Conservation (phyloP, 2,329 filamentous ascomycete genomes). For the Rhytidhysteron rufulum region DNA sequence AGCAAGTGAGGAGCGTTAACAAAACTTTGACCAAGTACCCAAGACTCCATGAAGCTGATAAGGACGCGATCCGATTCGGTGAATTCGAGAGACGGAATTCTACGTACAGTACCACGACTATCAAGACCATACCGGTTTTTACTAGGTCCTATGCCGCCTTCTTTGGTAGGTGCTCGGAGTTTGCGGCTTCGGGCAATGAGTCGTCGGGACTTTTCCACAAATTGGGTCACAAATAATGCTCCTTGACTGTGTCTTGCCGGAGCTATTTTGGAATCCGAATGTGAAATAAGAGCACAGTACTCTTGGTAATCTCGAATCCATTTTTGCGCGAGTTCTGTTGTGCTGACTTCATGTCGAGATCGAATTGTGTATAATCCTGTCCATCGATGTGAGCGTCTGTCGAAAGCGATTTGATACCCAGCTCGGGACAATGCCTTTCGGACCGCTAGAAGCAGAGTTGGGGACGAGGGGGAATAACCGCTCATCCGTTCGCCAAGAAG, state of each 20-base stretch:
- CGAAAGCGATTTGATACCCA: constrained; percentile 59
- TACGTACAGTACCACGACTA: constrained; percentile 13
- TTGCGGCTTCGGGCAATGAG: constrained; percentile 39
- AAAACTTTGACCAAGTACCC: constrained; percentile 37
- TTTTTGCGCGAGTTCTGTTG: constrained; percentile 49
- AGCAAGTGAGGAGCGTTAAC: constrained; percentile 48
- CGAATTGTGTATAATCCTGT: constrained; percentile 62
- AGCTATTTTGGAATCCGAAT: neutral
- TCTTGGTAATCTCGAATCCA: constrained; percentile 56
- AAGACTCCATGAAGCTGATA: constrained; percentile 66
- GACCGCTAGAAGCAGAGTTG: constrained; percentile 63
- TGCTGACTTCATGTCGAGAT: constrained; percentile 51
- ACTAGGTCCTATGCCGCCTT: constrained; percentile 36
- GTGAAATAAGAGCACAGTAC: constrained; percentile 29
- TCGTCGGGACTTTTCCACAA: constrained; percentile 38
- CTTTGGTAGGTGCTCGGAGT: constrained; percentile 28
- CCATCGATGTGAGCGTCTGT: constrained; percentile 46
- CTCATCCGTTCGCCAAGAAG: constrained; percentile 29
- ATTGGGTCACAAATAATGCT: constrained; percentile 29
- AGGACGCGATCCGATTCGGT: constrained; percentile 52
- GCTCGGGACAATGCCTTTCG: constrained; percentile 61
- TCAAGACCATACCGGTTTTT: constrained; percentile 24
- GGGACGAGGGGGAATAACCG: constrained; percentile 36
- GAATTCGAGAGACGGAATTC: constrained; percentile 39
- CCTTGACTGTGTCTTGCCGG: constrained; percentile 11